phyloP scores from a whole-genome alignment of 805 yeast species.

The Yarrowia divulgata region DNA sequence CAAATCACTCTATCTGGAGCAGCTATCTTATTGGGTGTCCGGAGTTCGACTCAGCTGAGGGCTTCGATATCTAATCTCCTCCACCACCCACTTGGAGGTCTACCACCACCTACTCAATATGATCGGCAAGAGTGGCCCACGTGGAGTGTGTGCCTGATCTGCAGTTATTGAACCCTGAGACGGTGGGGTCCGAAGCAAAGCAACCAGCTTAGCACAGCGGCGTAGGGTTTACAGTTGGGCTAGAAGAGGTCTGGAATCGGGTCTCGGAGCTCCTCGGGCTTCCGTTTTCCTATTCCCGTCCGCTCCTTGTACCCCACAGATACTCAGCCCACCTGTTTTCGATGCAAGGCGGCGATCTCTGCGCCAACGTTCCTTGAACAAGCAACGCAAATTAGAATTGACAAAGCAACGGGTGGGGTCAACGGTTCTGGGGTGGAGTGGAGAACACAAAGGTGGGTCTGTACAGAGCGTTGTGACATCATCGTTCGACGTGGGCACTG shows the following conservation, averaged over 20 bases:
- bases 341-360: conserved; percentile 3
- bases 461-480: not conserved
- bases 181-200: not conserved
- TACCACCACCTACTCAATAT: not conserved
- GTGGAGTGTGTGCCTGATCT: conserved; percentile 29
- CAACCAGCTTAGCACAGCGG: not conserved
- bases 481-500: too few relatives aligned
- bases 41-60: not conserved
- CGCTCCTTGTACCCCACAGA: not conserved
- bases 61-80: not conserved
- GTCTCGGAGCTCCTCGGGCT: conserved; percentile 1
- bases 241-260: not conserved
- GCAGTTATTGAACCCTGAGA: conserved; percentile 20
- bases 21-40: not conserved
- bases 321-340: conserved; percentile 5
- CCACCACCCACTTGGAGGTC: too few relatives aligned
- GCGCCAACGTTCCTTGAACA: not conserved
- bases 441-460: conserved; percentile 5
- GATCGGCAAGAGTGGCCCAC: not conserved
- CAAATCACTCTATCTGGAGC: not conserved
- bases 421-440: conserved; percentile 6
- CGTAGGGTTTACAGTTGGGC: not conserved
- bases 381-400: not conserved
- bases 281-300: not conserved
- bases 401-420: conserved; percentile 9